phyloP scores from a whole-genome alignment of 208 protist genomes.

The Leishmania turanica region DNA sequence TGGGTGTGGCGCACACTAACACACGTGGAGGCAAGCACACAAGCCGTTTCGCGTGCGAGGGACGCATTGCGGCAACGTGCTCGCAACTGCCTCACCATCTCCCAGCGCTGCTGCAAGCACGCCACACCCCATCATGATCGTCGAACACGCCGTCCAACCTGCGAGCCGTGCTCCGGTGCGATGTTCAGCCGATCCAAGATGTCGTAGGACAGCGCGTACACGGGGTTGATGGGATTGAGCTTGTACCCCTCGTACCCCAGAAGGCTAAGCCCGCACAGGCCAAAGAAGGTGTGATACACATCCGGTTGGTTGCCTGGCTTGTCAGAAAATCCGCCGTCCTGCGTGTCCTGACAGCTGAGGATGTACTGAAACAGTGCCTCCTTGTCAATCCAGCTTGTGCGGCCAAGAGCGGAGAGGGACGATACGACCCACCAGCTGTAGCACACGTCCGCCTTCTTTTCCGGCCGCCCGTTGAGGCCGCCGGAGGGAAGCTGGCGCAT shows the following conservation, averaged over 20 bases:
- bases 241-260: conserved; percentile 86
- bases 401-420: conserved; percentile 93
- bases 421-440: conserved; percentile 99
- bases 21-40: not conserved
- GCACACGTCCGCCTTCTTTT: conserved; percentile 99
- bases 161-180: conserved; percentile 47
- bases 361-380: conserved; percentile 95
- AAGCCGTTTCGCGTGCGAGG: not conserved
- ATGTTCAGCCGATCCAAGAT: conserved; percentile 72
- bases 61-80: not conserved
- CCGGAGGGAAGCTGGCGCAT: conserved; percentile 98
- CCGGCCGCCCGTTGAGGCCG: conserved; percentile 99
- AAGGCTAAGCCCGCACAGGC: conserved; percentile 95
- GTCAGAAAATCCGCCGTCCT: conserved; percentile 98
- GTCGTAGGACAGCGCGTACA: conserved; percentile 90
- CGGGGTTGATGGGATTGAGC: conserved; percentile 80
- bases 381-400: conserved; percentile 95
- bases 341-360: conserved; percentile 94
- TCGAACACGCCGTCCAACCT: conserved; percentile 37
- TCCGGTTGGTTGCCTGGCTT: conserved; percentile 98
- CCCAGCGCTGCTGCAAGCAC: not conserved
- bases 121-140: not conserved
- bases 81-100: not conserved
- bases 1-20: not conserved
- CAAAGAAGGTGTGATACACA: conserved; percentile 99